Base-by-base conservation (phyloP, 495 filamentous ascomycete genomes). In the Tuber borchii region DNA sequence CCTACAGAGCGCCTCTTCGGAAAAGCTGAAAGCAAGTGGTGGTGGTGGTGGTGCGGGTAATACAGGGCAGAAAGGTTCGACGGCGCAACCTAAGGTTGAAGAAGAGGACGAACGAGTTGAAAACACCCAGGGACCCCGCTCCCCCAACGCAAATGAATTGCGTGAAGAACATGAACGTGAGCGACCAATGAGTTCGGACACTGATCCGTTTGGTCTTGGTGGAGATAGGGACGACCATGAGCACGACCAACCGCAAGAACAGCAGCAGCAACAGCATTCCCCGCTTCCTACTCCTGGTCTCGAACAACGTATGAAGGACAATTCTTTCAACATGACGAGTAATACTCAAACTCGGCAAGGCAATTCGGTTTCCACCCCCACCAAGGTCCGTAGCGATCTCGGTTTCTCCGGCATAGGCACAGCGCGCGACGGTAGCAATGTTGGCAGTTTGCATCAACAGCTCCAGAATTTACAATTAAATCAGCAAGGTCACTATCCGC, bases 341-440 rank as follows among this genome's bases (percentile, higher is more conserved):
- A 78, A 78, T 71, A 74, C 77, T 19, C 77, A 77, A 40, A 89
- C 7, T 90, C 88, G 81, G 73, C 71, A 71, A 70, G 81, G 79
- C 12, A 81, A 78, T 56, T 73, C 46, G 14, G n/a, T 81, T 71
- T 70, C 82, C 22, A 83, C 82, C 34, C 81, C 82, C n/a, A 79
- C 82, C 71, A 81, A 79, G 39, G 65, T 73, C n/a, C 79, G 81
- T 68, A 84, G 86, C 8, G 88, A 90, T 69, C 94, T 97, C 81
- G 94, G 93, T n/a, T 94, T 94, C 90, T 89, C 92, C 12, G 92
- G 91, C 44, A 88, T 93, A 71, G 88, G 88, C 79, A 89, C 87
- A 69, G 92, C 87, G 83, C 91, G 87, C 72, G 90, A 91, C 69
- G 77, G 74, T 79, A 74, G 84, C 88, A 78, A 86, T 89, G 82